A percentile compares a stretch with the other conserved stretches of the same genome.
Evolutionary conservation across 164 flowering plant genomes (phyloP).

Genomic region (Houttuynia cordata): DNA sequence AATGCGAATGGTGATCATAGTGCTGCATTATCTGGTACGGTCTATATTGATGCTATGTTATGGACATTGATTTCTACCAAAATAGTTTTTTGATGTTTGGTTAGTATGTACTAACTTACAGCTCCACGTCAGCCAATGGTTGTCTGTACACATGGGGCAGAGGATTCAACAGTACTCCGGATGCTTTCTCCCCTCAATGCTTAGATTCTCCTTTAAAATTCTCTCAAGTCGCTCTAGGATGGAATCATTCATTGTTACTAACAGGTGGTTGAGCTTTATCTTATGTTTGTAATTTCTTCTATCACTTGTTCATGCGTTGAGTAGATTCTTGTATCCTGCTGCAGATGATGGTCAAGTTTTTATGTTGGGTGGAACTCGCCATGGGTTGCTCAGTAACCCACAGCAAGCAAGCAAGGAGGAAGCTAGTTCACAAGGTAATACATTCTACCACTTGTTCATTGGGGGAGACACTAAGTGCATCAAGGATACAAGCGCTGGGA

Average conservation of each 20-base stretch:
- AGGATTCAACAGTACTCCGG: constrained; percentile 44
- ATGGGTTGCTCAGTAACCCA: constrained; percentile 45
- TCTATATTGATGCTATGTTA: neutral
- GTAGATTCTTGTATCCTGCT: constrained; percentile 1
- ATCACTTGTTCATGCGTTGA: neutral
- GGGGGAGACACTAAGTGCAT: too few relatives aligned
- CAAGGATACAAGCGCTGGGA: too few relatives aligned
- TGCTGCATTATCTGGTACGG: constrained; percentile 70
- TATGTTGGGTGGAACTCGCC: constrained; percentile 63
- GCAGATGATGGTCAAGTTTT: constrained; percentile 50
- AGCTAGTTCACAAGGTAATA: constrained; percentile 1
- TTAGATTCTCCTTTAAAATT: constrained; percentile 23
- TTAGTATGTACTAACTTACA: neutral
- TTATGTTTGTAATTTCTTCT: neutral
- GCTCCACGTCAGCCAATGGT: constrained; percentile 43
- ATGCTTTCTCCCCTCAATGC: constrained; percentile 29
- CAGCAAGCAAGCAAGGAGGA: constrained; percentile 13
- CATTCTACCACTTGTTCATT: too few relatives aligned
- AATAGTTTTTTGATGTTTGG: neutral
- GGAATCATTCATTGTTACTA: constrained; percentile 75
- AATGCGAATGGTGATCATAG: constrained; percentile 94
- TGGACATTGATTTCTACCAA: neutral
- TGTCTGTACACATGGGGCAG: constrained; percentile 78
- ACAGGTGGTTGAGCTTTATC: constrained; percentile 31
- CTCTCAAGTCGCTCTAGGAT: constrained; percentile 55